Base-by-base conservation (phyloP, 768 basidiomycete genomes). In the Termitomyces sp. region DNA sequence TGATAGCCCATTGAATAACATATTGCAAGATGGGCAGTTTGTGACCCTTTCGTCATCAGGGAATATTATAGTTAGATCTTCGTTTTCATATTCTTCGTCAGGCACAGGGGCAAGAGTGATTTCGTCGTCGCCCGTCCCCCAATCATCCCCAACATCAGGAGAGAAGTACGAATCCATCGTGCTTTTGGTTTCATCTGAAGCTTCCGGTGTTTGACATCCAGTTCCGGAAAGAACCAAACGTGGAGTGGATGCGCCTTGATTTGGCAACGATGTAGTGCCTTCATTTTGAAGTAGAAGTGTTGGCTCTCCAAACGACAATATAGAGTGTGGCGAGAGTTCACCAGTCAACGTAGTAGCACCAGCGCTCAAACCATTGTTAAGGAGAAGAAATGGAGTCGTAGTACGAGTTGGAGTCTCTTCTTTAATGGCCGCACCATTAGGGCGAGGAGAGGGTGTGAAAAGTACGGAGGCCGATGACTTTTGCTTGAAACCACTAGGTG, bases 121-220 rank as follows among this genome's bases (percentile, higher is more conserved):
- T 61, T 77, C 92, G 63, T 93, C 92, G 64, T 93, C 91, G 12
- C 83, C 89, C 65, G 75, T 84, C 46, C 76, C 82, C 90, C 91
- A 92, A 7, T 85, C 84, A 35, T 80, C 80, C 18, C 75, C 75
- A 28, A 68, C 41, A 57, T 71, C 70, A 51, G 67, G 51, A 14
- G 69, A 69, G 10, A 73, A 55, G 52, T 72, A 70, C 32, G 72
- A 64, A 55, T 72, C 69, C 33, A 68, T 65, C 38, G 66, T 58
- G 8, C 41, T n/a, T 4, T 26, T 32, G 18, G 23, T 18, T 50
- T 54, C 48, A 10, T 56, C 59, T 43, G 13, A 32, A 18, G n/a
- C 36, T 35, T 43, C 49, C 30, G 36, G 44, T 52, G 35, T 26
- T 28, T 32, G 49, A 36, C 53, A 28, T 40, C 55, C 38, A 51